These are phyloP conservation scores for Uromyces viciae-fabae DNA, from an alignment of 1,284 basidiomycete genomes.

Conservation along the genomic window DNA sequence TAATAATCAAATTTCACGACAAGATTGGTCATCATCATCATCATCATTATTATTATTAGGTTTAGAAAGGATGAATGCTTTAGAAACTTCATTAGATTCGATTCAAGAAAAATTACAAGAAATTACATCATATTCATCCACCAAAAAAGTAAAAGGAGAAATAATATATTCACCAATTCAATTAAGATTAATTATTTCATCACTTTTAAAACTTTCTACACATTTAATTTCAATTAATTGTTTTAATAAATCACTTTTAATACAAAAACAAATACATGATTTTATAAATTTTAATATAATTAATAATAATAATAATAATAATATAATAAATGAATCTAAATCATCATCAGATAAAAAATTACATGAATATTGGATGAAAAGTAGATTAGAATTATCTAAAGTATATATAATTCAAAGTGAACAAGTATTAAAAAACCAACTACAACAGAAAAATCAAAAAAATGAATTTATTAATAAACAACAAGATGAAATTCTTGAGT, in stretches of 20 bases:
- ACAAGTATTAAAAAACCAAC: slow-evolving; percentile 9
- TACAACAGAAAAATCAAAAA: too few relatives aligned
- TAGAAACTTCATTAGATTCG: not conserved
- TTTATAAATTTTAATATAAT: not conserved
- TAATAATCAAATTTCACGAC: too few relatives aligned
- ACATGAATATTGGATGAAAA: slow-evolving; percentile 32
- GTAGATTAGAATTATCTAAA: slow-evolving; percentile 23
- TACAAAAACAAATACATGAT: slow-evolving; percentile 14
- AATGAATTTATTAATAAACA: too few relatives aligned
- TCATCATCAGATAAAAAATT: slow-evolving; percentile 16
- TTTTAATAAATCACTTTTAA: not conserved
- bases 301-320: not conserved
- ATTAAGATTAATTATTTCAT: slow-evolving; percentile 5
- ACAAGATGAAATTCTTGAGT: too few relatives aligned
- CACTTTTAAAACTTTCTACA: slow-evolving; percentile 19
- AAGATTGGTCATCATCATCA: not conserved
- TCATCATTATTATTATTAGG: not conserved
- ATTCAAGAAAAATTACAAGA: not conserved
- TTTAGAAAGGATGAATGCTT: not conserved
- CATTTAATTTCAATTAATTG: slow-evolving; percentile 33
- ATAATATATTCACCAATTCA: not conserved
- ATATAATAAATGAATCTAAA: not conserved
- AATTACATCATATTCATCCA: too few relatives aligned
- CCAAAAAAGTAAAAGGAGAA: too few relatives aligned
- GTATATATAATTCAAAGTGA: slow-evolving; percentile 35